A percentile compares a stretch with the other conserved stretches of the same genome.
phyloP scores from a whole-genome alignment of 2,329 filamentous ascomycete species.

The Chlorencoelia australis region DNA sequence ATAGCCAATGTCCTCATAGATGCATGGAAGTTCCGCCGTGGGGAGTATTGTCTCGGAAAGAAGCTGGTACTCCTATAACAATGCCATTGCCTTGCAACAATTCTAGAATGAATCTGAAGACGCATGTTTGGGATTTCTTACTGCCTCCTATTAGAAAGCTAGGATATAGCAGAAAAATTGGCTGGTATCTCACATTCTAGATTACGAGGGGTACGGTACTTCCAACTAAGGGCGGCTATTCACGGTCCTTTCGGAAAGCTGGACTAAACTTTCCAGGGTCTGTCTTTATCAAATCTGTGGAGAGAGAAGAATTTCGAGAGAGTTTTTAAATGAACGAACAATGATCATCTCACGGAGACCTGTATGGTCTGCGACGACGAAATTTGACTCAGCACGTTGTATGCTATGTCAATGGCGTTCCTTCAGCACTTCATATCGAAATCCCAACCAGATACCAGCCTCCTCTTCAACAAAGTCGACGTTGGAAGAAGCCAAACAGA shows the following conservation, averaged over 20 bases:
- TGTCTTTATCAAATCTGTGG: too few relatives aligned
- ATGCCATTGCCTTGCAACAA: constrained; percentile 41
- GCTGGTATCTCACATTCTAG: too few relatives aligned
- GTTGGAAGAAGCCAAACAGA: constrained; percentile 48
- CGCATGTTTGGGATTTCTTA: constrained; percentile 42
- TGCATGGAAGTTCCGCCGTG: constrained; percentile 17
- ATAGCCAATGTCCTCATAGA: constrained; percentile 35
- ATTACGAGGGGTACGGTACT: too few relatives aligned
- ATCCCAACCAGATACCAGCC: constrained; percentile 11
- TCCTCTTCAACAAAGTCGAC: constrained; percentile 35
- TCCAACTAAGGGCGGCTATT: too few relatives aligned
- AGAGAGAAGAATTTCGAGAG: too few relatives aligned
- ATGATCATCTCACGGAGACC: constrained; percentile 22
- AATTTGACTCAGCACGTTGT: constrained; percentile 31
- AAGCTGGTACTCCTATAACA: constrained; percentile 29
- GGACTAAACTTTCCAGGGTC: too few relatives aligned
- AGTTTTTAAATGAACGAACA: too few relatives aligned
- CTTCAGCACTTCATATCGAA: constrained; percentile 36
- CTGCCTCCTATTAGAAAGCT: too few relatives aligned
- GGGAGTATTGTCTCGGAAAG: constrained; percentile 13
- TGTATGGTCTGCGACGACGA: constrained; percentile 10
- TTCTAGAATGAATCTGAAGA: constrained; percentile 41
- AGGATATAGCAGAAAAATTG: too few relatives aligned
- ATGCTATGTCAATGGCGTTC: constrained; percentile 42
- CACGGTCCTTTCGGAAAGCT: too few relatives aligned